Evolutionary conservation across 2,329 filamentous ascomycete genomes (phyloP).

Genomic region (Fusarium sp.): DNA sequence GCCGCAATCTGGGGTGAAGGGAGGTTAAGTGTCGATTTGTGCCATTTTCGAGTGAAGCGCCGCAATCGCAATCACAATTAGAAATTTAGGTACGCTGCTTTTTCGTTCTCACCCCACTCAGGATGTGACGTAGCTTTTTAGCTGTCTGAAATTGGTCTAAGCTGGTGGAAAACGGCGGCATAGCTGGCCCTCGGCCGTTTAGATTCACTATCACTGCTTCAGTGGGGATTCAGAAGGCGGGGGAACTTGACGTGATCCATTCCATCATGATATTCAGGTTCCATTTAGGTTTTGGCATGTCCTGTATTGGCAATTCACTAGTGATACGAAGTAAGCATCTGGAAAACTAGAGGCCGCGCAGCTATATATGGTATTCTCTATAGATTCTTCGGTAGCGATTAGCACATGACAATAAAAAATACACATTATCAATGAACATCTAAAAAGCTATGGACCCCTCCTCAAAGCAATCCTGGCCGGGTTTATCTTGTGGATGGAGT

Average conservation of each 20-base stretch:
- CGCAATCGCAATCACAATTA: conserved; percentile 12
- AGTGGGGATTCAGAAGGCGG: conserved; percentile 29
- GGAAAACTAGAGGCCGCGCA: neutral
- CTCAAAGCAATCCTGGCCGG: neutral
- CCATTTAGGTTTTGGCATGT: neutral
- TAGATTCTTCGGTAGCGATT: neutral
- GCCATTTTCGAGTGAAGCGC: conserved; percentile 7
- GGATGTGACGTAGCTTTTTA: conserved; percentile 16
- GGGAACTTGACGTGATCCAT: conserved; percentile 1
- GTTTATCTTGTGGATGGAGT: conserved; percentile 28
- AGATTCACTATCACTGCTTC: conserved; percentile 26
- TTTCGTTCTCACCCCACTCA: neutral
- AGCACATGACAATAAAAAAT: neutral
- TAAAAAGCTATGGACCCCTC: too few relatives aligned
- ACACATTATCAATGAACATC: too few relatives aligned
- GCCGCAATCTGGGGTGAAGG: conserved; percentile 7
- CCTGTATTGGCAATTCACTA: neutral
- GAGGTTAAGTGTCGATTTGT: neutral
- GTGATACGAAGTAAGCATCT: neutral
- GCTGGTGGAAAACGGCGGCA: conserved; percentile 35
- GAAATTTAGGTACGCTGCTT: neutral
- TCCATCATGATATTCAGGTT: neutral
- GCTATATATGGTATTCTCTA: neutral
- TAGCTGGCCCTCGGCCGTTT: conserved; percentile 14
- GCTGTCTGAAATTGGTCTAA: conserved; percentile 22